Percentiles rank a stretch among this genome's conserved stretches.
These are phyloP conservation scores for Galerina marginata DNA, from an alignment of 768 basidiomycete genomes.

Conservation along the genomic window DNA sequence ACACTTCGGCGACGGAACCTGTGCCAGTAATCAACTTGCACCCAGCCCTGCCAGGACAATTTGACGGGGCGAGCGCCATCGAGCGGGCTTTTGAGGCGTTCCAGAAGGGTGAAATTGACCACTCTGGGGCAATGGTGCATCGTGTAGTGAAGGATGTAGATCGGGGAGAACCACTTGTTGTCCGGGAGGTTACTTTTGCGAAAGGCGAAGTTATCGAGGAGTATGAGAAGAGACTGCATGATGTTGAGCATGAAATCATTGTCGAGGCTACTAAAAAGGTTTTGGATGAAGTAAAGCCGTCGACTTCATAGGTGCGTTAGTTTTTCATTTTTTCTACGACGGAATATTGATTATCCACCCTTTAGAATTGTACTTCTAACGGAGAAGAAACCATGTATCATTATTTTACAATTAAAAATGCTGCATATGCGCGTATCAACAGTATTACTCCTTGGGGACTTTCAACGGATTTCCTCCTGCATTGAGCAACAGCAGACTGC, in stretches of 20 bases:
- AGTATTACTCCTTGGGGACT: no score
- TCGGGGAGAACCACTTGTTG: slow-evolving; percentile 85
- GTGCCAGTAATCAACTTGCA: slow-evolving; percentile 96
- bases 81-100: slow-evolving; percentile 90
- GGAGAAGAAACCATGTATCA: slow-evolving; percentile 7
- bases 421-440: no score
- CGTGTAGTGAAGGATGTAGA: slow-evolving; percentile 93
- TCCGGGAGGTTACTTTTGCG: slow-evolving; percentile 75
- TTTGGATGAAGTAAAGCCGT: slow-evolving; percentile 55
- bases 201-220: slow-evolving; percentile 73
- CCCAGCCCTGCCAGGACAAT: slow-evolving; percentile 92
- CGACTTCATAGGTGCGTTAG: slow-evolving; percentile 20
- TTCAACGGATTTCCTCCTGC: background rate
- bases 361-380: no score
- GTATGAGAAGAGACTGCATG: slow-evolving; percentile 81
- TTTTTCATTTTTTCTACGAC: background rate
- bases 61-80: slow-evolving; percentile 94
- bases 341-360: background rate
- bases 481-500: background rate
- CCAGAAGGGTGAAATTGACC: slow-evolving; percentile 76
- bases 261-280: slow-evolving; percentile 82
- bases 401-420: slow-evolving; percentile 1
- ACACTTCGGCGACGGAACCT: slow-evolving; percentile 24
- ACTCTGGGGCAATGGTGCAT: slow-evolving; percentile 92
- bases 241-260: slow-evolving; percentile 87